Base-by-base conservation (phyloP, 2,329 filamentous ascomycete genomes). In the Trichoderma sp. region DNA sequence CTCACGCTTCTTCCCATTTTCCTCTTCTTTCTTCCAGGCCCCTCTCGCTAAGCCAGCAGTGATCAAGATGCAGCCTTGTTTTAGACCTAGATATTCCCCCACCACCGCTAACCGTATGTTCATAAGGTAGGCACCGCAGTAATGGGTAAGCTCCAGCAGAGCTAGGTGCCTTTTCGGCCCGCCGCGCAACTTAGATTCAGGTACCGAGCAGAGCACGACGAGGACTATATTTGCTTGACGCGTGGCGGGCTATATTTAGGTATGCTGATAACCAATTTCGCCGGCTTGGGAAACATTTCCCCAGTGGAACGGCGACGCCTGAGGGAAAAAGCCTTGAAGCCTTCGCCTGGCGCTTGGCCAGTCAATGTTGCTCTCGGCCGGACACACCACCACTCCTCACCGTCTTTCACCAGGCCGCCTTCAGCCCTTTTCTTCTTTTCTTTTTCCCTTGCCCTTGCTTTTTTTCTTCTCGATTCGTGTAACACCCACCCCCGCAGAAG, bases 151-250 rank as follows among this genome's bases (percentile, higher is more conserved):
- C n/a, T 49, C 47, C 1, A 24, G 47, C 21, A 49, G 53, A 31
- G 33, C 59, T 49, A 49, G 33, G 33, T 35, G 33, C 19, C 11
- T 35, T 55, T 55, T 62, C 59, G 59, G 59, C 40, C 59, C 59
- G 59, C 59, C 24, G 27, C 14, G 31, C 11, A 35, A 35, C 16
- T 29, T 10, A 56, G 53, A 56, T 56, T 31, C 53, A 56, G 53
- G 53, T 56, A 56, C 53, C 53, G 53, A 21, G 47, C 47, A 49
- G n/a, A 24, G 47, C 47, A 49, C 13, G 4, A 21, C n/a, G 1
- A 24, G 8, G 29, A n/a, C 53, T 35, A 2, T 6, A 43, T 43
- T 5, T 19, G 37, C 37, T 1, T 7, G 19, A 19, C 19, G 37
- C 16, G 14, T 19, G 14, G 37, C 5, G 37, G 16, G 37, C 6